phyloP scores from a whole-genome alignment of 169 alveolate genomes.

The Eimeria tenella region DNA sequence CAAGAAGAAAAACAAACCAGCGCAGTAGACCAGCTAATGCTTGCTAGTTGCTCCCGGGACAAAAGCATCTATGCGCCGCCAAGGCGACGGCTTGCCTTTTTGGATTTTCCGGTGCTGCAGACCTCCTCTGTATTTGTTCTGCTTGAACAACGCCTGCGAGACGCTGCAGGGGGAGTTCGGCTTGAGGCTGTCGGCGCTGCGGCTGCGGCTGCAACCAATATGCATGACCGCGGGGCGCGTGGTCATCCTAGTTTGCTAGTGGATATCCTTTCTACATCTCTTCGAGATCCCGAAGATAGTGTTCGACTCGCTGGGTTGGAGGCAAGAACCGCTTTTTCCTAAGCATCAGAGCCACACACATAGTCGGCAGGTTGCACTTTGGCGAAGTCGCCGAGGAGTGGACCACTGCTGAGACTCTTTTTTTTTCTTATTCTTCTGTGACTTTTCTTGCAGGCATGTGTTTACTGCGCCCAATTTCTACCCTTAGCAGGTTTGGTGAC shows the following conservation, averaged over 20 bases:
- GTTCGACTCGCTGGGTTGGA: slow-evolving; percentile 58
- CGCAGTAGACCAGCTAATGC: neutral
- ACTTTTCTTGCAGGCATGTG: slow-evolving; percentile 36
- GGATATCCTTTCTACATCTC: slow-evolving; percentile 37
- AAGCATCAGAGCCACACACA: no score
- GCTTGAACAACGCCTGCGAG: slow-evolving; percentile 60
- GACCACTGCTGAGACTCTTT: no score
- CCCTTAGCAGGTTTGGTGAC: slow-evolving; percentile 39
- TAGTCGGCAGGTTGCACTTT: no score
- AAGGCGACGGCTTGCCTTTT: slow-evolving; percentile 22
- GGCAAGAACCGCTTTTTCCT: neutral
- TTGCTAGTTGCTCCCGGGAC: neutral
- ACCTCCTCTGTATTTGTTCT: slow-evolving; percentile 16
- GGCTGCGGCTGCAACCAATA: slow-evolving; percentile 49
- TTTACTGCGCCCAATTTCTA: neutral
- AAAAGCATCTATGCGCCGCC: neutral
- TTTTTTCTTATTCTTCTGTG: neutral
- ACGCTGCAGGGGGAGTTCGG: slow-evolving; percentile 38
- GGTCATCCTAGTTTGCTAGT: neutral
- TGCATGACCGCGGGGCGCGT: neutral
- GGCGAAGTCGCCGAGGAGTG: no score
- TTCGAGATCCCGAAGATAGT: slow-evolving; percentile 33
- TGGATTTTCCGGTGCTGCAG: neutral
- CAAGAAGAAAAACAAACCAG: neutral
- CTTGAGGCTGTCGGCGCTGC: slow-evolving; percentile 64